Evolutionary conservation across 352 stramenopile species (phyloP).

Genomic region (Phytophthora fragariae): DNA sequence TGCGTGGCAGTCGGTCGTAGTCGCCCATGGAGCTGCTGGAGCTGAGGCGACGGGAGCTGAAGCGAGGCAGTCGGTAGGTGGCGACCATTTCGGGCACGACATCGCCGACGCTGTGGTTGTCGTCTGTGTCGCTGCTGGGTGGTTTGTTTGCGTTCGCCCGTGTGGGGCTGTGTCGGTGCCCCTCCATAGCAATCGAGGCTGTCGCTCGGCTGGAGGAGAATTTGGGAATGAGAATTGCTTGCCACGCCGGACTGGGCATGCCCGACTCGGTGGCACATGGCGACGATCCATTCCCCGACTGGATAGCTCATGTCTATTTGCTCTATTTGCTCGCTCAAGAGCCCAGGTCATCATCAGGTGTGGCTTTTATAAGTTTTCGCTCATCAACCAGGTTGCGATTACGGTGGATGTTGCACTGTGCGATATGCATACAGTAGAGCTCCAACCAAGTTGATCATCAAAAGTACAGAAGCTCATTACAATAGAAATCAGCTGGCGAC

Average conservation of each 20-base stretch:
- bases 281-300: background rate
- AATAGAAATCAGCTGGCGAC: no score
- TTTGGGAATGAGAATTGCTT: conserved; percentile 20
- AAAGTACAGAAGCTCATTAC: no score
- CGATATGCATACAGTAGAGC: no score
- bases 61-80: conserved; percentile 41
- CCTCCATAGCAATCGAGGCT: conserved; percentile 19
- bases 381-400: background rate
- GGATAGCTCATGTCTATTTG: conserved; percentile 27
- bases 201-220: conserved; percentile 16
- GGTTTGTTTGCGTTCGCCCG: no score
- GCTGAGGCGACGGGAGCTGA: conserved; percentile 38
- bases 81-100: conserved; percentile 29
- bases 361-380: background rate
- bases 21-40: conserved; percentile 26
- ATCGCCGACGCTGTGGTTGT: conserved; percentile 27
- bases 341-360: no score
- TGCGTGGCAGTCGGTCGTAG: conserved; percentile 22
- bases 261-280: background rate
- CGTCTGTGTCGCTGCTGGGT: conserved; percentile 18
- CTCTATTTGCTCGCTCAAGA: background rate
- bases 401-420: background rate
- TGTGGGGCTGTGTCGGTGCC: conserved; percentile 1
- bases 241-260: background rate
- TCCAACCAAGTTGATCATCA: no score